Evolutionary conservation across 257 asterid genomes (phyloP), one percentile per base, ranked within the genome.

Genomic region (Knoxia roxburghii): DNA sequence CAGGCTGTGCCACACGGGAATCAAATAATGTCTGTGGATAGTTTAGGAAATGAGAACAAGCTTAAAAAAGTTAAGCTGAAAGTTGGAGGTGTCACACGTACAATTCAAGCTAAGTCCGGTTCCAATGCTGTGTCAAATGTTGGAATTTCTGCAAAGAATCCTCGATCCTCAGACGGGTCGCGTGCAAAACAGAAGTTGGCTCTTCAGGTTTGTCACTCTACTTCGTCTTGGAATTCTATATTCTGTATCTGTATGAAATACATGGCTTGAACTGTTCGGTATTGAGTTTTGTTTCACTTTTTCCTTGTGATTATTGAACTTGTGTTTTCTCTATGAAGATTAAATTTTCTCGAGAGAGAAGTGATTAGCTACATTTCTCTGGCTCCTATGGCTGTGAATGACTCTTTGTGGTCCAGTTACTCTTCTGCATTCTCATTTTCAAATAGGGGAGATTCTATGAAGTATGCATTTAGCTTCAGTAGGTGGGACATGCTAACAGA

Each of bases 51-150:
- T 68, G 96, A 90, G 68, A 87, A 62, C 72, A 94, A 77, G 73
- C 75, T 73, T n/a, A 87, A 85, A 74, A 90, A 81, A 54, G 87
- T 88, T 76, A 90, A 83, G 79, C 78, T 94, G 79, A 94, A 87
- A 84, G 95, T 94, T 73, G 96, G 96, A 68, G 97, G 99, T 58
- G 86, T 90, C 45, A 85, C 84, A 0, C 89, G 89, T 60, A 88
- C 92, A 21, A 81, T 93, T 65, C 96, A 88, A 74, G 76, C 95
- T 52, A 89, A 89, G 75, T 65, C 89, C 69, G 72, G 70, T 73
- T 77, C 84, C 54, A 82, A 72, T 70, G 86, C 95, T 62, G 77
- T 80, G 55, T 83, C 86, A 14, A 81, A 81, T 53, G 70, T 81
- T 50, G 85, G 84, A 59, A 72, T 83, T 53, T 70, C 78, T 61